Conservation (phyloP, 2,329 filamentous ascomycete genomes). For the Xylariaceae sp. region DNA sequence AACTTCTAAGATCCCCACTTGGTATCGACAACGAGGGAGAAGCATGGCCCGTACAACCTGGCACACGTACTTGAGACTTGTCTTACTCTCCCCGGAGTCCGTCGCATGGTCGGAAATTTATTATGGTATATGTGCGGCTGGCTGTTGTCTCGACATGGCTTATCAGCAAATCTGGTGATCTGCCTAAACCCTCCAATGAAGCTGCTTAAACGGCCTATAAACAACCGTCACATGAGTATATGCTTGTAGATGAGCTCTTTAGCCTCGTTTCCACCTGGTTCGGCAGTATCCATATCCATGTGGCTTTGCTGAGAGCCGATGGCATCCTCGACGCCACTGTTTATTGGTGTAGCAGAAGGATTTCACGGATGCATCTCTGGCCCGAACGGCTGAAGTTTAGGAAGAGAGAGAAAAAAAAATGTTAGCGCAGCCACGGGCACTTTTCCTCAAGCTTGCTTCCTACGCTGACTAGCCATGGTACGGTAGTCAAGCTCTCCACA, state of each 20-base stretch:
- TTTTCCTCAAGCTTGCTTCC: too few relatives aligned
- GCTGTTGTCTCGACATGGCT: constrained; percentile 13
- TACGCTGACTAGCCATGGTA: too few relatives aligned
- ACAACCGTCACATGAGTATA: constrained; percentile 36
- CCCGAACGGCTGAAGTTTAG: constrained; percentile 9
- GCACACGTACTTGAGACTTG: background rate
- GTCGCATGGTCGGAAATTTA: background rate
- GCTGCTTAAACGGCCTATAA: constrained; percentile 21
- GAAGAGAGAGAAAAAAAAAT: constrained; percentile 8
- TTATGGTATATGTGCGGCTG: constrained; percentile 6
- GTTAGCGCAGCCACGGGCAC: constrained; percentile 15
- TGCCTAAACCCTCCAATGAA: constrained; percentile 22
- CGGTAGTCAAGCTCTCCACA: constrained; percentile 16
- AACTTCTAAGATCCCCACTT: background rate
- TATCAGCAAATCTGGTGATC: background rate
- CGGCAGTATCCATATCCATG: constrained; percentile 23
- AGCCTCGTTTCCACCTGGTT: constrained; percentile 8
- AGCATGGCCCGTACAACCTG: background rate
- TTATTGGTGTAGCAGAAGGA: constrained; percentile 25
- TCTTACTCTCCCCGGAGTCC: background rate
- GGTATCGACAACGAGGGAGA: background rate
- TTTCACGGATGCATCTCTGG: constrained; percentile 11
- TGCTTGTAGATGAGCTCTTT: background rate
- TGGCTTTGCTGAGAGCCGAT: constrained; percentile 15
- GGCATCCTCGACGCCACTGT: constrained; percentile 1